phyloP scores from a whole-genome alignment of 352 stramenopile genomes.

The Thalassiosira mediterranea region DNA sequence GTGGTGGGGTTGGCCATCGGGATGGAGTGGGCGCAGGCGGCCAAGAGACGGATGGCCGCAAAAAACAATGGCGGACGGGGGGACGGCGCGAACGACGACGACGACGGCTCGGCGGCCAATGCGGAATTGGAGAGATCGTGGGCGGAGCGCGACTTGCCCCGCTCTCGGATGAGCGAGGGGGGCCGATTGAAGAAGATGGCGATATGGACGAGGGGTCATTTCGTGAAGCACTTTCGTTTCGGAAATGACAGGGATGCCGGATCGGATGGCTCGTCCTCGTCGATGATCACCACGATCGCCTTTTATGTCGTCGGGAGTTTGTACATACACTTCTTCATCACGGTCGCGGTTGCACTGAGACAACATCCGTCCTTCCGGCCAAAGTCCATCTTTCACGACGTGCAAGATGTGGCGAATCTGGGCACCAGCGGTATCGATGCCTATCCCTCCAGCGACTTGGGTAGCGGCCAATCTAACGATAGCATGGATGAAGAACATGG shows the following conservation, averaged over 20 bases:
- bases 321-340: slow-evolving; percentile 42
- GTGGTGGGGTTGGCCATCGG: slow-evolving; percentile 64
- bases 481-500: background rate
- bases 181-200: slow-evolving; percentile 29
- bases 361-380: slow-evolving; percentile 42
- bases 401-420: background rate
- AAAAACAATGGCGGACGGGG: background rate
- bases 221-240: slow-evolving; percentile 13
- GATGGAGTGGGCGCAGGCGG: slow-evolving; percentile 63
- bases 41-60: slow-evolving; percentile 5
- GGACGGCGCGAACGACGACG: slow-evolving; percentile 48
- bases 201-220: slow-evolving; percentile 14
- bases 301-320: slow-evolving; percentile 51
- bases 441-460: slow-evolving; percentile 4
- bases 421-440: background rate
- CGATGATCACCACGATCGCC: slow-evolving; percentile 30
- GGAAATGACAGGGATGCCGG: slow-evolving; percentile 4
- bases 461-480: background rate
- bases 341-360: slow-evolving; percentile 40
- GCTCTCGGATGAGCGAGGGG: background rate
- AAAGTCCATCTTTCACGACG: slow-evolving; percentile 11
- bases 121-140: slow-evolving; percentile 7
- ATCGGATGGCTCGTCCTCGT: slow-evolving; percentile 10
- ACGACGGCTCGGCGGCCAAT: background rate
- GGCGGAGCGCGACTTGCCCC: background rate